Conservation (phyloP, 2,329 filamentous ascomycete genomes). For the Verticillium longisporum region DNA sequence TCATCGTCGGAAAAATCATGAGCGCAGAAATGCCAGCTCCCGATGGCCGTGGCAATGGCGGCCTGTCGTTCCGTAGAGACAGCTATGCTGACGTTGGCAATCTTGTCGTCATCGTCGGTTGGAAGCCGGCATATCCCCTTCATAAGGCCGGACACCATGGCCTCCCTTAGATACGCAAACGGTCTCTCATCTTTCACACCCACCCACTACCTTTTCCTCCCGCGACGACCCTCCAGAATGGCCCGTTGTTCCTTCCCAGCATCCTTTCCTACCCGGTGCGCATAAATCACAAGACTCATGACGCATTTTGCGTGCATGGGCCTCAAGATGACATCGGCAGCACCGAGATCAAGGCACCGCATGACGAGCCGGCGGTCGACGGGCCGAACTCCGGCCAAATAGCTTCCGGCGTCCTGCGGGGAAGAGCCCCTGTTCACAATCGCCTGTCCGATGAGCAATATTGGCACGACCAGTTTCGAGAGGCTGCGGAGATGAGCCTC, state of each 20-base stretch:
- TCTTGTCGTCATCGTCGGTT: conserved; percentile 52
- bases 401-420: conserved; percentile 13
- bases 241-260: conserved; percentile 66
- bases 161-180: conserved; percentile 83
- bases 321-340: conserved; percentile 76
- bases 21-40: conserved; percentile 81
- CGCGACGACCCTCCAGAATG: conserved; percentile 64
- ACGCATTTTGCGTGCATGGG: conserved; percentile 70
- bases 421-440: conserved; percentile 17
- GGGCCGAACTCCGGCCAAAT: conserved; percentile 17
- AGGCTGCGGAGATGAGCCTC: conserved; percentile 50
- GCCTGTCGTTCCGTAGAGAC: conserved; percentile 59
- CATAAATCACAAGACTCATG: conserved; percentile 72
- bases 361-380: conserved; percentile 46
- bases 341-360: conserved; percentile 77
- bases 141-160: conserved; percentile 90
- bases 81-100: conserved; percentile 59
- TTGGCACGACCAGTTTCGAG: conserved; percentile 49
- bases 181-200: conserved; percentile 79
- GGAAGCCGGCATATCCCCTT: conserved; percentile 72
- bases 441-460: conserved; percentile 43
- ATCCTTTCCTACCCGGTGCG: conserved; percentile 74
- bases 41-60: conserved; percentile 62
- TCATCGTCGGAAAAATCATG: conserved; percentile 89
- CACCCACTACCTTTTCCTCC: conserved; percentile 86